A percentile compares a stretch with the other conserved stretches of the same genome.
These are phyloP conservation scores for Phaeosphaeriaceae sp. DNA, from an alignment of 2,329 filamentous ascomycete species.

Conservation along the genomic window DNA sequence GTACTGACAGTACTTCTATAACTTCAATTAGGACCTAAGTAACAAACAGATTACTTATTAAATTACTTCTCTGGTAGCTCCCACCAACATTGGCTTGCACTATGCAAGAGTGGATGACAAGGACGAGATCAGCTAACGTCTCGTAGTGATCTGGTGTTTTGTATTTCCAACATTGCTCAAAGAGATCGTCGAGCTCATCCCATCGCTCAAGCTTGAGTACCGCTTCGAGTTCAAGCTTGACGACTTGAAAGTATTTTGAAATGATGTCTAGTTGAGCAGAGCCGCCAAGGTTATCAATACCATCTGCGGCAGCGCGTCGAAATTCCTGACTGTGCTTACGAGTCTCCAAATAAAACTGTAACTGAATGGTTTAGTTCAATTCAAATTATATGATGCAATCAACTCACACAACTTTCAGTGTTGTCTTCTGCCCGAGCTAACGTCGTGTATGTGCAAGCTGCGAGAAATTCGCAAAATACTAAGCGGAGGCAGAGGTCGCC, in stretches of 20 bases:
- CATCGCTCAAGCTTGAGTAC: slow-evolving; percentile 70
- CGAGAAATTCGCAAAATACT: slow-evolving; percentile 75
- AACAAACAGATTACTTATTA: not conserved
- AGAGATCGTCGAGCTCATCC: slow-evolving; percentile 67
- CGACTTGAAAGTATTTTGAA: slow-evolving; percentile 68
- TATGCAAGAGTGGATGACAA: slow-evolving; percentile 51
- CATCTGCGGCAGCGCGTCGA: slow-evolving; percentile 53
- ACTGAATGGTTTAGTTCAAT: slow-evolving; percentile 50
- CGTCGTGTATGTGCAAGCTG: slow-evolving; percentile 53
- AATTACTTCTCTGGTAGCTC: slow-evolving; percentile 43
- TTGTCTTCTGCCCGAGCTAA: slow-evolving; percentile 57
- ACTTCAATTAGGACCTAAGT: slow-evolving; percentile 7
- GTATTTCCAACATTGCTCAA: slow-evolving; percentile 55
- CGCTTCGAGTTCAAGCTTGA: slow-evolving; percentile 82
- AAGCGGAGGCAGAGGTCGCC: slow-evolving; percentile 64
- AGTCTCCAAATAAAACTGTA: slow-evolving; percentile 67
- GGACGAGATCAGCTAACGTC: slow-evolving; percentile 55
- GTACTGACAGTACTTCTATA: slow-evolving; percentile 39
- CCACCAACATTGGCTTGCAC: slow-evolving; percentile 32
- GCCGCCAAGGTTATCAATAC: slow-evolving; percentile 49
- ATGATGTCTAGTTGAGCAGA: slow-evolving; percentile 60
- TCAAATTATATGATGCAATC: slow-evolving; percentile 13
- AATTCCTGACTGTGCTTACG: slow-evolving; percentile 68
- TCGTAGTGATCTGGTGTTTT: slow-evolving; percentile 50
- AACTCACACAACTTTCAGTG: slow-evolving; percentile 47